Base-by-base conservation (phyloP, 208 protist species). In the Novymonas esmeraldas region DNA sequence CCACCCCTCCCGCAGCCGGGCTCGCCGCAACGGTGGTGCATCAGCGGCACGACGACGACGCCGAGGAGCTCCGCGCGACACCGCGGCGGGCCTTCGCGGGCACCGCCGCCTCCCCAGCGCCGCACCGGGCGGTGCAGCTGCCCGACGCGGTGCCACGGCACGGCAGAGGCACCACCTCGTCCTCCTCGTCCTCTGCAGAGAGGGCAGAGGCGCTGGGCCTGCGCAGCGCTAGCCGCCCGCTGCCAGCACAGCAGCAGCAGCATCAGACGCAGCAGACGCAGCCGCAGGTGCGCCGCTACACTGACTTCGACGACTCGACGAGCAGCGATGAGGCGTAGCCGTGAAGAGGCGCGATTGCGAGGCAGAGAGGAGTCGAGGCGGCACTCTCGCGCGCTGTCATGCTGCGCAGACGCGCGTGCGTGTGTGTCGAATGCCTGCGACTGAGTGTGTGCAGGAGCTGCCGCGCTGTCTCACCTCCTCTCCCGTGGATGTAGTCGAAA, bases 121-220 rank as follows among this genome's bases (percentile, higher is more conserved):
- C 74, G 36, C 60, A 50, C 5, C 59, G 71, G 18, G 62, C 75
- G 18, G 58, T 58, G 31, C 59, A 49, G 20, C 3, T 46, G 45
- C 31, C n/a, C 33, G 41, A 38, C n/a, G 16, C 59, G 18, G 82
- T 88, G 10, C 78, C 82, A 16, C 73, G 62, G 4, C 82, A 88
- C 60, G 82, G 82, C 11, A 64, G 61, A 14, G 54, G 70, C 20
- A 85, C 82, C 4, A 85, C 82, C 0, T 75, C 78, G 6, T 85
- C 79, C 9, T 88, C 82, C 13, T 79, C 75, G 6, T 82, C 81
- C 4, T 74, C 54, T 31, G 63, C 79, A 10, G 71, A 61, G 59
- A 31, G 52, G 45, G 52, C 54, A 31, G 64, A 64, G 44, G 68
- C 56, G 49, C 64, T 62, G 4, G 60, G 70, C 45, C 69, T 75